Percentiles rank a stretch among this genome's conserved stretches.
These are phyloP conservation scores for Madurella fahalii DNA, from an alignment of 2,329 filamentous ascomycete species.

Conservation along the genomic window DNA sequence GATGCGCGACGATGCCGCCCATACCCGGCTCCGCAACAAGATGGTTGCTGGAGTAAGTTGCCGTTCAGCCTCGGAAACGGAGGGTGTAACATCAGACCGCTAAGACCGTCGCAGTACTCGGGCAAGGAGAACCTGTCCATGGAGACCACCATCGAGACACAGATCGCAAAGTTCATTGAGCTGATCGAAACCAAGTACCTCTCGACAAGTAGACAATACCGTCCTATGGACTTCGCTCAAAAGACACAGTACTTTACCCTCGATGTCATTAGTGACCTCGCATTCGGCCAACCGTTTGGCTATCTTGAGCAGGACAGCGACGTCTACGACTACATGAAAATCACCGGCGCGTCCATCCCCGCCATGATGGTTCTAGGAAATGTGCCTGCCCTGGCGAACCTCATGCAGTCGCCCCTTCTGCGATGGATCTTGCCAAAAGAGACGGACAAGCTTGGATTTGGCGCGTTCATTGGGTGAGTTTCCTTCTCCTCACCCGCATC, in stretches of 20 bases:
- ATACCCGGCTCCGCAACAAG: constrained; percentile 42
- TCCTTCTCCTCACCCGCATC: too few species aligned
- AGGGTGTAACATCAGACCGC: not conserved
- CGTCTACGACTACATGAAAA: constrained; percentile 43
- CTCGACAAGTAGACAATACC: constrained; percentile 31
- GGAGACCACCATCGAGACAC: constrained; percentile 46
- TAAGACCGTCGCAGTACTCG: constrained; percentile 38
- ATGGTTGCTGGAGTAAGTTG: constrained; percentile 42
- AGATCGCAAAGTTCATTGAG: constrained; percentile 42
- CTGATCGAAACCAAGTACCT: constrained; percentile 47
- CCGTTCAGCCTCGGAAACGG: not conserved
- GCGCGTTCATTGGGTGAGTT: constrained; percentile 33
- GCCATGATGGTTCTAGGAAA: constrained; percentile 41
- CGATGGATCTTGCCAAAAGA: constrained; percentile 40
- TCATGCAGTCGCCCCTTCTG: constrained; percentile 40
- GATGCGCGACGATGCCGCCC: constrained; percentile 35
- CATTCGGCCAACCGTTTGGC: constrained; percentile 49
- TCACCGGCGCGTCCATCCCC: constrained; percentile 26
- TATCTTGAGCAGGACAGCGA: constrained; percentile 46
- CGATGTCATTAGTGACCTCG: constrained; percentile 52
- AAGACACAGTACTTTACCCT: constrained; percentile 52
- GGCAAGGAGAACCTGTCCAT: constrained; percentile 50
- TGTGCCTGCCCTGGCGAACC: constrained; percentile 38
- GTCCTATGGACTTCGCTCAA: constrained; percentile 44
- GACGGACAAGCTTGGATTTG: constrained; percentile 38